A percentile compares a stretch with the other conserved stretches of the same genome.
These are phyloP conservation scores for Pythium periplocum DNA, from an alignment of 352 stramenopile species.

Conservation along the genomic window DNA sequence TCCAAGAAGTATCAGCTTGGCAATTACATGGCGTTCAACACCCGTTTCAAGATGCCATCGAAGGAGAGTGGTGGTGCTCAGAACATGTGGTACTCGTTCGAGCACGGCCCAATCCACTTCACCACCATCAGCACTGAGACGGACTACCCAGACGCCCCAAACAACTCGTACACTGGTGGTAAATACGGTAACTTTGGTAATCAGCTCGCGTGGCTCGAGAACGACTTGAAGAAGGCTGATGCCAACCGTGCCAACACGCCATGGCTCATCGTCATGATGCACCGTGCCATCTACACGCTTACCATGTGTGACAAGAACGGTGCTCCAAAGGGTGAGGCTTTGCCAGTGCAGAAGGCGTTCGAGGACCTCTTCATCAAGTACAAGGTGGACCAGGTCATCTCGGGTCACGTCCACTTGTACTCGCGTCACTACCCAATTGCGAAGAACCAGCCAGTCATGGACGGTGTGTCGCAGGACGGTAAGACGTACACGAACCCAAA, in stretches of 20 bases:
- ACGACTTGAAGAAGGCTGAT: constrained; percentile 50
- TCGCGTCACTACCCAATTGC: constrained; percentile 13
- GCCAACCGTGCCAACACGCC: constrained; percentile 39
- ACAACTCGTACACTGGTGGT: constrained; percentile 26
- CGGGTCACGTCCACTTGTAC: constrained; percentile 17
- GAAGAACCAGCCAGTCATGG: constrained; percentile 9
- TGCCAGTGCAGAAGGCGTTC: constrained; percentile 20
- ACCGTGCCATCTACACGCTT: constrained; percentile 64
- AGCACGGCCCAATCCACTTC: constrained; percentile 51
- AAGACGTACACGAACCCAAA: constrained; percentile 17
- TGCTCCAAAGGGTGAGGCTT: constrained; percentile 11
- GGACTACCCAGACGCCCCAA: constrained; percentile 24
- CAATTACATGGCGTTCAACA: constrained; percentile 60
- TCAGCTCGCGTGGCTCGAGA: constrained; percentile 43
- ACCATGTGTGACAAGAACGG: constrained; percentile 5
- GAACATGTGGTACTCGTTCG: constrained; percentile 44
- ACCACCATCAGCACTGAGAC: constrained; percentile 61
- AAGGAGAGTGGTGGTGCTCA: constrained; percentile 26
- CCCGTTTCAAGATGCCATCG: constrained; percentile 41
- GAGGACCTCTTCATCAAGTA: constrained; percentile 20
- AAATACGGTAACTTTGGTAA: constrained; percentile 39
- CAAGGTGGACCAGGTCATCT: constrained; percentile 14
- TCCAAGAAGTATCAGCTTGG: constrained; percentile 35
- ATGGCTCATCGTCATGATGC: constrained; percentile 72
- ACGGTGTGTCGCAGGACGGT: constrained; percentile 14